A percentile compares a stretch with the other conserved stretches of the same genome.
Evolutionary conservation across 306 rosid genomes (phyloP).

Genomic region (Aeschynomene evenia): DNA sequence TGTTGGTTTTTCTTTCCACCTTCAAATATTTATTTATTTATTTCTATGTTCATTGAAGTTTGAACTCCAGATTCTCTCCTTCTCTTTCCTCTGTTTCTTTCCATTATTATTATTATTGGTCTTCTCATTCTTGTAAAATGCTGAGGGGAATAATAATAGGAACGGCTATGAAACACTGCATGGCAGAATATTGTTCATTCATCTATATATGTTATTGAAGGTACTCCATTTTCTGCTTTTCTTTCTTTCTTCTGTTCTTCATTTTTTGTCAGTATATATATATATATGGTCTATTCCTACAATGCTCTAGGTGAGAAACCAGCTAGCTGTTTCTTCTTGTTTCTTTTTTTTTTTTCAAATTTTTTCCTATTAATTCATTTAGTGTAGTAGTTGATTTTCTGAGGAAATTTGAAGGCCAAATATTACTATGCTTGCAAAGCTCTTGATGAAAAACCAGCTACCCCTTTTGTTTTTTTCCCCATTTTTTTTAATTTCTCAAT

Average conservation of each 20-base stretch:
- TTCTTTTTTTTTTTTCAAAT: too few species aligned
- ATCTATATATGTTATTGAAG: slow-evolving; percentile 12
- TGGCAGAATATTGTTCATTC: too few species aligned
- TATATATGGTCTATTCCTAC: not conserved
- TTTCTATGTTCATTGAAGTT: slow-evolving; percentile 17
- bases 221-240: slow-evolving; percentile 35
- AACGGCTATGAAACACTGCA: not conserved
- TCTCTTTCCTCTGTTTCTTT: slow-evolving; percentile 25
- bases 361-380: too few species aligned
- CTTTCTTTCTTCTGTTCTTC: not conserved
- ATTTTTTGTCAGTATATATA: too few species aligned
- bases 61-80: slow-evolving; percentile 45
- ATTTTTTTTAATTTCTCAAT: too few species aligned
- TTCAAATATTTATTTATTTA: slow-evolving; percentile 30
- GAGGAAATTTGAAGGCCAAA: not conserved
- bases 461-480: not conserved
- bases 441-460: not conserved
- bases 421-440: not conserved
- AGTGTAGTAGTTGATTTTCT: too few species aligned
- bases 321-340: not conserved
- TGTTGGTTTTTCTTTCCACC: slow-evolving; percentile 27
- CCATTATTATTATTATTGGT: not conserved
- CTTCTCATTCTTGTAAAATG: not conserved
- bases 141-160: slow-evolving; percentile 22
- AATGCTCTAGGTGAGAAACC: not conserved